Conservation (phyloP, 2,329 filamentous ascomycete genomes). For the Rasamsonia emersonii region DNA sequence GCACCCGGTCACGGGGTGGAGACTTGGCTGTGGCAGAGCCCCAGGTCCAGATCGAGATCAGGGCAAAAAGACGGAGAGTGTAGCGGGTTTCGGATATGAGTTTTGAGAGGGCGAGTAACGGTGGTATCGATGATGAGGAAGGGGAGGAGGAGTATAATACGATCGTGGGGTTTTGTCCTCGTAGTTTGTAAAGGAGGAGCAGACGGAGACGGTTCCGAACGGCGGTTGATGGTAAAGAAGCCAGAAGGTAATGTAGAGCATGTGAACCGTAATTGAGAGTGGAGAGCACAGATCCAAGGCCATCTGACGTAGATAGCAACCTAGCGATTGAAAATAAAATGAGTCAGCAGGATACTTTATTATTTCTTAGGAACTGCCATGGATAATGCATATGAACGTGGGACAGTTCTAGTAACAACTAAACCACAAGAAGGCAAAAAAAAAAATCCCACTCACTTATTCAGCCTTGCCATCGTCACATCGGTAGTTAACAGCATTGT, state of each 20-base stretch:
- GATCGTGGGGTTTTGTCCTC: conserved; percentile 2
- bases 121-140: conserved; percentile 33
- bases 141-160: conserved; percentile 17
- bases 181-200: conserved; percentile 23
- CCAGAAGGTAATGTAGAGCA: conserved; percentile 52
- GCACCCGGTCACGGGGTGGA: conserved; percentile 35
- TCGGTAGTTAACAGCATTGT: conserved; percentile 7
- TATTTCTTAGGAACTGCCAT: not conserved
- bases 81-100: conserved; percentile 44
- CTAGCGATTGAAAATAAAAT: conserved; percentile 42
- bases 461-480: conserved; percentile 9
- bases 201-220: conserved; percentile 37
- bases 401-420: not conserved
- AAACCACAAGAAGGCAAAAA: not conserved
- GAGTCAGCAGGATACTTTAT: not conserved
- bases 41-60: conserved; percentile 71
- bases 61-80: conserved; percentile 49
- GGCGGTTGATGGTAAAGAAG: conserved; percentile 38
- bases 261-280: conserved; percentile 61
- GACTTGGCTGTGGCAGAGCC: conserved; percentile 54
- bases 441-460: conserved; percentile 11
- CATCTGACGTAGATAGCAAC: conserved; percentile 58
- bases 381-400: not conserved
- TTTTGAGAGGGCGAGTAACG: conserved; percentile 39
- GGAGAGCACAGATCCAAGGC: conserved; percentile 62